A percentile compares a stretch with the other conserved stretches of the same genome.
These are phyloP conservation scores for Hypericum androsaemum DNA, from an alignment of 345 rosid genomes.

Conservation along the genomic window DNA sequence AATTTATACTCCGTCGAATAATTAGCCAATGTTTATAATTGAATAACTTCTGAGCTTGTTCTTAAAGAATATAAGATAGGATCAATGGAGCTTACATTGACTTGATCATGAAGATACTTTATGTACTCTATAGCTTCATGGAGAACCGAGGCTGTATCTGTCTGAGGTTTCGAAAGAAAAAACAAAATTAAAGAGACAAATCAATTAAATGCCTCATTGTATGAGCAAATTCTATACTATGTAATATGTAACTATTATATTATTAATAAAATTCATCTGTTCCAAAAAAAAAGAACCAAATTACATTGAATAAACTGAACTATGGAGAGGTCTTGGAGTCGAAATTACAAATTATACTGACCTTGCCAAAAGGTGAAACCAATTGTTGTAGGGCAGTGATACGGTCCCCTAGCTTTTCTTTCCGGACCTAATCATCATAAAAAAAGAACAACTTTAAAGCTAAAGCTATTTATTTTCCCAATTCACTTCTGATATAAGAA, in stretches of 20 bases:
- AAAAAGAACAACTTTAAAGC: no score
- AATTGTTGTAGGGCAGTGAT: slow-evolving; percentile 30
- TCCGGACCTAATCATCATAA: slow-evolving; percentile 17
- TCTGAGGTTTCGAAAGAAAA: slow-evolving; percentile 9
- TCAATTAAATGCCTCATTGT: no score
- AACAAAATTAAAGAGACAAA: slow-evolving; percentile 8
- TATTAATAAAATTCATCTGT: no score
- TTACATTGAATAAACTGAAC: no score
- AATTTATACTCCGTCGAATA: neutral
- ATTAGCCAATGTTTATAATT: neutral
- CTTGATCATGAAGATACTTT: slow-evolving; percentile 29
- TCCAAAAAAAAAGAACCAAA: no score
- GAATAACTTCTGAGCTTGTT: no score
- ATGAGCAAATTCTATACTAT: no score
- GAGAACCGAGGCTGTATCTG: slow-evolving; percentile 30
- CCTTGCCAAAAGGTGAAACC: slow-evolving; percentile 32
- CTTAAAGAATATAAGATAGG: neutral
- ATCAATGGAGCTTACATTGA: slow-evolving; percentile 14
- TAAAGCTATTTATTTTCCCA: no score
- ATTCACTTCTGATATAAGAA: no score
- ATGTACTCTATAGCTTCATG: slow-evolving; percentile 29
- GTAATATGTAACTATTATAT: no score
- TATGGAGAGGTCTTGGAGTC: no score
- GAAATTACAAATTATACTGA: slow-evolving; percentile 19
- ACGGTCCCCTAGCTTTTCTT: slow-evolving; percentile 31